Percentiles rank a stretch among this genome's conserved stretches.
phyloP scores from a whole-genome alignment of 345 rosid genomes.

The rapeseed (Brassica napus) region DNA sequence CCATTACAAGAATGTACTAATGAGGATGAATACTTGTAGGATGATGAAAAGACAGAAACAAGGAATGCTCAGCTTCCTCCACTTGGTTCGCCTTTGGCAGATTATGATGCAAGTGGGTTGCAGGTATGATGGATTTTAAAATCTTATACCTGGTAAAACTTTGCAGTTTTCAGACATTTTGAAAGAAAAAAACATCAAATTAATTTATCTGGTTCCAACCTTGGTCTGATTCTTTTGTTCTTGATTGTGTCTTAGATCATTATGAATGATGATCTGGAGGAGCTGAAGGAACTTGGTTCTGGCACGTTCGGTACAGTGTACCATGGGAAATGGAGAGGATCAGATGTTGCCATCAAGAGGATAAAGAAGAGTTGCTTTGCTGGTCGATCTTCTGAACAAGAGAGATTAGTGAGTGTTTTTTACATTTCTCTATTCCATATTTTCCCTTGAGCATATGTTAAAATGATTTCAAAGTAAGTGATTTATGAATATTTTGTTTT shows the following conservation, averaged over 20 bases:
- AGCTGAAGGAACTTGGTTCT: slow-evolving; percentile 89
- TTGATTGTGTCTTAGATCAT: slow-evolving; percentile 54
- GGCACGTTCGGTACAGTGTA: slow-evolving; percentile 98
- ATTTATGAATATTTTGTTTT: not conserved
- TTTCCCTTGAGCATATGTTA: not conserved
- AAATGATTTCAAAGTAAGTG: not conserved
- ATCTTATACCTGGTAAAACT: slow-evolving; percentile 14
- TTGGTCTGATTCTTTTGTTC: slow-evolving; percentile 5
- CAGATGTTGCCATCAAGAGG: slow-evolving; percentile 96
- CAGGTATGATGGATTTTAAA: slow-evolving; percentile 54
- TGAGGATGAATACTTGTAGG: slow-evolving; percentile 46
- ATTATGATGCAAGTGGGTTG: slow-evolving; percentile 61
- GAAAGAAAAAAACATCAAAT: not conserved
- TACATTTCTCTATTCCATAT: not conserved
- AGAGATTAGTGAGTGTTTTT: slow-evolving; percentile 70
- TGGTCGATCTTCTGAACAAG: slow-evolving; percentile 92
- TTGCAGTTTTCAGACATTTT: slow-evolving; percentile 11
- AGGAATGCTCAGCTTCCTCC: slow-evolving; percentile 61
- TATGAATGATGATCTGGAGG: slow-evolving; percentile 91
- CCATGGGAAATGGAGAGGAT: slow-evolving; percentile 99
- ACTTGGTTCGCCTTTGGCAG: slow-evolving; percentile 50
- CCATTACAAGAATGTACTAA: slow-evolving; percentile 29
- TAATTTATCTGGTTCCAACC: not conserved
- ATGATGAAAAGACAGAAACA: slow-evolving; percentile 55
- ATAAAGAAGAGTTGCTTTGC: slow-evolving; percentile 92